phyloP scores from a whole-genome alignment of 306 rosid species.

The Datisca glomerata region DNA sequence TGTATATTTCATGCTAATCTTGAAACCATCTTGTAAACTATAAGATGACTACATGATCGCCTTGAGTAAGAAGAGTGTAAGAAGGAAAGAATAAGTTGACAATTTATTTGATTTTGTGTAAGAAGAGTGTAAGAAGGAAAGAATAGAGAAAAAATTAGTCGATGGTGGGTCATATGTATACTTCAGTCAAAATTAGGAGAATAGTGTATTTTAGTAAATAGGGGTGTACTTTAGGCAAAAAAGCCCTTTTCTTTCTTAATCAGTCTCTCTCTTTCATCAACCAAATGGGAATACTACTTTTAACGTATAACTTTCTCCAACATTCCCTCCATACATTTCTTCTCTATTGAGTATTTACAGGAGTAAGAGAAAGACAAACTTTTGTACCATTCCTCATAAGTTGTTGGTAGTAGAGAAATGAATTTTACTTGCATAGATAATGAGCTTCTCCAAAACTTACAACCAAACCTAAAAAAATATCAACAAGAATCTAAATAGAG shows the following conservation, averaged over 20 bases:
- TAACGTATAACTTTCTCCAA: conserved; percentile 30
- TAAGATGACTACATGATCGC: too few relatives aligned
- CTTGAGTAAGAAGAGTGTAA: too few relatives aligned
- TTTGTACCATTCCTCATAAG: conserved; percentile 31
- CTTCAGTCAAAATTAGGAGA: too few relatives aligned
- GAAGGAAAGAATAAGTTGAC: too few relatives aligned
- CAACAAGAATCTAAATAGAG: conserved; percentile 8
- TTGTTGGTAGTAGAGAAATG: conserved; percentile 75
- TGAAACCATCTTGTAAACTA: too few relatives aligned
- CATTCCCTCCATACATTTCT: conserved; percentile 19
- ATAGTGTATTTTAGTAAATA: too few relatives aligned
- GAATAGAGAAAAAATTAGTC: too few relatives aligned
- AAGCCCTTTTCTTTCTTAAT: not conserved
- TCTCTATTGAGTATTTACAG: conserved; percentile 60
- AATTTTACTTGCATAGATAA: conserved; percentile 43
- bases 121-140: too few relatives aligned
- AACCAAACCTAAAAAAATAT: conserved; percentile 1
- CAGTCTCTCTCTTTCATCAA: conserved; percentile 31
- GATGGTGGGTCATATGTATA: too few relatives aligned
- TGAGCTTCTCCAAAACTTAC: conserved; percentile 7
- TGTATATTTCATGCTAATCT: too few relatives aligned
- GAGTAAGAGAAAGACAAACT: conserved; percentile 42
- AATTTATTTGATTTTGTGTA: too few relatives aligned
- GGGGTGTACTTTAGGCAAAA: too few relatives aligned
- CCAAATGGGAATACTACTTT: conserved; percentile 80